phyloP scores from a whole-genome alignment of 2,329 filamentous ascomycete species.

The Hymenoscyphus linearis region DNA sequence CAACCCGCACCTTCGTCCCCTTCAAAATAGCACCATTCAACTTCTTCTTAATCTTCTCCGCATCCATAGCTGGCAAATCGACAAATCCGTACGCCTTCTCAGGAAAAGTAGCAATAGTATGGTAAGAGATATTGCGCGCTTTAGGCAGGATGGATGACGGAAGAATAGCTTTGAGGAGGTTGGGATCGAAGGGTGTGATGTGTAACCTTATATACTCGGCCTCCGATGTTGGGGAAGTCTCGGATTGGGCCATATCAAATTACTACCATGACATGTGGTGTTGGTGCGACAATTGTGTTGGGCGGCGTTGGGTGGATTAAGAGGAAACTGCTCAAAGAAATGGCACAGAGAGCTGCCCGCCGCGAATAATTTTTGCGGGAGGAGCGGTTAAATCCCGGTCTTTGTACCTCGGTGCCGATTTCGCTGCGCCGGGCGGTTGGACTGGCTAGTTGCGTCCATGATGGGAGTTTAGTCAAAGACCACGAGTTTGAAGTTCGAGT shows the following conservation, averaged over 20 bases:
- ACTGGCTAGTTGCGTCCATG: no score
- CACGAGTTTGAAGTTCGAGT: no score
- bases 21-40: conserved; percentile 81
- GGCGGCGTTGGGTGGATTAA: background rate
- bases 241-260: conserved; percentile 3
- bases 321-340: background rate
- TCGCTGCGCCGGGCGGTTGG: no score
- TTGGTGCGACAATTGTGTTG: background rate
- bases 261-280: background rate
- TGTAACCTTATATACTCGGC: conserved; percentile 58
- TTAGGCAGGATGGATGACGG: conserved; percentile 59
- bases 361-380: background rate
- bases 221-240: background rate
- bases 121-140: conserved; percentile 82
- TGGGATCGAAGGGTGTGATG: conserved; percentile 77
- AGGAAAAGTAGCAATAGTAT: conserved; percentile 78
- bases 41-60: conserved; percentile 87
- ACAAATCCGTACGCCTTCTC: conserved; percentile 89
- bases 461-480: no score
- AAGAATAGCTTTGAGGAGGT: conserved; percentile 67
- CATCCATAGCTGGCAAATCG: conserved; percentile 73
- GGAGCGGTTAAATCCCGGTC: background rate
- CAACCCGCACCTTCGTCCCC: conserved; percentile 78
- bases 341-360: background rate
- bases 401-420: background rate